Percentiles rank a stretch among this genome's conserved stretches.
Conservation (phyloP, 2,329 filamentous ascomycete genomes). For the Laburnicola sp. region DNA sequence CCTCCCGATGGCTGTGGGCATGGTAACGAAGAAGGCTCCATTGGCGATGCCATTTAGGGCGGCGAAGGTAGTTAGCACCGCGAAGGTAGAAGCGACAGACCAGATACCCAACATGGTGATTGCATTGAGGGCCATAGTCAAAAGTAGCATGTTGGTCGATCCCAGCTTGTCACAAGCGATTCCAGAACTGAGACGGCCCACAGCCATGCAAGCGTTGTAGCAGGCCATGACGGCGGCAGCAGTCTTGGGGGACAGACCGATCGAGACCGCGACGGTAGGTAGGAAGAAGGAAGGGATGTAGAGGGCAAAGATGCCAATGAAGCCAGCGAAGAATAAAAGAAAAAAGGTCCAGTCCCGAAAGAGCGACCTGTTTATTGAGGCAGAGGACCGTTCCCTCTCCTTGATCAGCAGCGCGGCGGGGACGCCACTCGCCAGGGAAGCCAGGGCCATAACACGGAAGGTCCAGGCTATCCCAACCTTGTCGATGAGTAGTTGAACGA, state of each 20-base stretch:
- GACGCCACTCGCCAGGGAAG: constrained; percentile 2
- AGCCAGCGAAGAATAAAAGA: constrained; percentile 3
- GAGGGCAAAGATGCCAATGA: constrained; percentile 3
- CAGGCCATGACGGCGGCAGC: constrained; percentile 5
- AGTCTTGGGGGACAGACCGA: constrained; percentile 1
- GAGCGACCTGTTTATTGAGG: constrained; percentile 2
- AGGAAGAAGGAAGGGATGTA: constrained; percentile 6
- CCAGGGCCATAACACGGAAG: constrained; percentile 1
- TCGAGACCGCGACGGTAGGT: constrained; percentile 2
- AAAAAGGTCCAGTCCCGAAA: constrained; percentile 2
- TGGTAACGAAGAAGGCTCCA: constrained; percentile 4
- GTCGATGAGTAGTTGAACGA: constrained; percentile 2
- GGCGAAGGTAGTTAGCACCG: constrained; percentile 1
- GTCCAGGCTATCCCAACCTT: constrained; percentile 4
- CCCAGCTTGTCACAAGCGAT: constrained; percentile 5
- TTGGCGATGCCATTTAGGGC: constrained; percentile 4
- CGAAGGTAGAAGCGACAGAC: constrained; percentile 3
- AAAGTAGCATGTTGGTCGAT: constrained; percentile 4
- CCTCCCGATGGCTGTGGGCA: constrained; percentile 3
- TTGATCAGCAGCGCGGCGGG: constrained; percentile 4
- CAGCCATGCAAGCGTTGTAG: constrained; percentile 5
- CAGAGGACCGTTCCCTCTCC: not conserved
- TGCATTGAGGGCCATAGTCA: constrained; percentile 4
- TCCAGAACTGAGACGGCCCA: constrained; percentile 3
- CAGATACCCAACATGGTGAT: constrained; percentile 6